These are phyloP conservation scores for Botrytis aclada DNA, from an alignment of 2,329 filamentous ascomycete species.

Conservation along the genomic window DNA sequence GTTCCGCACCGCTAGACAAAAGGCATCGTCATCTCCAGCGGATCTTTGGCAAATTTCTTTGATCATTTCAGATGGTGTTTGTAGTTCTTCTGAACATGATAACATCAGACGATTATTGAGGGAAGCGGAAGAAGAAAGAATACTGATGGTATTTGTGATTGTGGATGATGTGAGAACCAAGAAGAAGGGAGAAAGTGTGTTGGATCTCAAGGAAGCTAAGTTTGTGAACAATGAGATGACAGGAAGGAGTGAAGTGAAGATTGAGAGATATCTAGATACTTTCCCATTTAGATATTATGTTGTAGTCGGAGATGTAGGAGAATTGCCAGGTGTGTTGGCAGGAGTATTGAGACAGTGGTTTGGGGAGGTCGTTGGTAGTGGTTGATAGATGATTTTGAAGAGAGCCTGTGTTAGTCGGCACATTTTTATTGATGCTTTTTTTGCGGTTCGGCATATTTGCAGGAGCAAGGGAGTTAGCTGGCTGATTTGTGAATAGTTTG, in stretches of 20 bases:
- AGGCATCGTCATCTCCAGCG: constrained; percentile 47
- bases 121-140: constrained; percentile 85
- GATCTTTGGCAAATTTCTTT: constrained; percentile 96
- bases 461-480: background rate
- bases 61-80: constrained; percentile 90
- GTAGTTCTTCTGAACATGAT: constrained; percentile 76
- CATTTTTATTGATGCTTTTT: background rate
- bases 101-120: constrained; percentile 77
- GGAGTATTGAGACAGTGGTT: constrained; percentile 95
- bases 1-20: constrained; percentile 70
- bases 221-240: constrained; percentile 64
- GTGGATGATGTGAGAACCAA: constrained; percentile 65
- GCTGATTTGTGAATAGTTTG: background rate
- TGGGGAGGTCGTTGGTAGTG: constrained; percentile 54
- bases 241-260: constrained; percentile 66
- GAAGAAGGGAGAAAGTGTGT: constrained; percentile 63
- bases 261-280: constrained; percentile 87
- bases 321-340: constrained; percentile 84
- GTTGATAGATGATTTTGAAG: background rate
- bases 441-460: background rate
- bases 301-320: constrained; percentile 86
- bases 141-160: constrained; percentile 98
- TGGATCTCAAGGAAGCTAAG: constrained; percentile 83
- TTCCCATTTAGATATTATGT: constrained; percentile 98
- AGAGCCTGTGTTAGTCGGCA: background rate